Conservation (phyloP, 345 rosid species). For the Brassica incana region DNA sequence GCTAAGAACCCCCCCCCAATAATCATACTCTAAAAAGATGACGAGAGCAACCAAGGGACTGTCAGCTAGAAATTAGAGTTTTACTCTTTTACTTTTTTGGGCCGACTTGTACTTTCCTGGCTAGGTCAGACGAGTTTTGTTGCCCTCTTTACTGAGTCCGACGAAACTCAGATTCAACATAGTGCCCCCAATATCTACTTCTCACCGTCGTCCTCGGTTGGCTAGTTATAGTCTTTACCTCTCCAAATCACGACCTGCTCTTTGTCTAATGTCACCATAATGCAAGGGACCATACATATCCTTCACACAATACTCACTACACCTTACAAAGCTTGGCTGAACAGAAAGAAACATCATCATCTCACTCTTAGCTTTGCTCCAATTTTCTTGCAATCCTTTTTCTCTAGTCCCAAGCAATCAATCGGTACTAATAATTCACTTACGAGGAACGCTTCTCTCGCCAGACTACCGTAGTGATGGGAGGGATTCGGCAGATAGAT, state of each 20-base stretch:
- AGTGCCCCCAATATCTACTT: not conserved
- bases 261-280: constrained; percentile 81
- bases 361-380: constrained; percentile 88
- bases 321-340: no score
- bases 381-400: constrained; percentile 84
- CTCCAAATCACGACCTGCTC: constrained; percentile 85
- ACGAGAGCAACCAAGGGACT: no score
- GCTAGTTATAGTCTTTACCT: constrained; percentile 58
- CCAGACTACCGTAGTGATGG: constrained; percentile 75
- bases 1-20: no score
- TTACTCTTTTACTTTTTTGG: no score
- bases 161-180: no score
- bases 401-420: constrained; percentile 82
- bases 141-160: no score
- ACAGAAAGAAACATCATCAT: not conserved
- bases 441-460: constrained; percentile 80
- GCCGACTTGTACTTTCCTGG: no score
- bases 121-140: no score
- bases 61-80: no score
- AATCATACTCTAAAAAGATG: no score
- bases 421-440: constrained; percentile 62
- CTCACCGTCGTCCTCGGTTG: constrained; percentile 39
- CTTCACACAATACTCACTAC: constrained; percentile 37
- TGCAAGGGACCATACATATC: constrained; percentile 80
- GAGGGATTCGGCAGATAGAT: no score